A percentile compares a stretch with the other conserved stretches of the same genome.
Conservation (phyloP, 345 rosid species). For the Passiflora organensis region DNA sequence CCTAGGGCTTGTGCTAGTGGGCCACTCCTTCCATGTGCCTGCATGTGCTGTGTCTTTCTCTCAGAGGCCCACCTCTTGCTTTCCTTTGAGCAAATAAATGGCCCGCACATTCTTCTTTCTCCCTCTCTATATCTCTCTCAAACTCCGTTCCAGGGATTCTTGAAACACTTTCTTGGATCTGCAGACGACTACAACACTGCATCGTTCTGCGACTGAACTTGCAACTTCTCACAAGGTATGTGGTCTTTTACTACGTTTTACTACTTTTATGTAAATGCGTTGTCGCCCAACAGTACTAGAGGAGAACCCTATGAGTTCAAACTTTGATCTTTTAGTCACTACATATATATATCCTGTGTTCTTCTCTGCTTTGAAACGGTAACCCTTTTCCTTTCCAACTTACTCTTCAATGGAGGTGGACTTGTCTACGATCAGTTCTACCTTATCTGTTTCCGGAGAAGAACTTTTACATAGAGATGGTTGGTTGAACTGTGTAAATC, state of each 20-base stretch:
- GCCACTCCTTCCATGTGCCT: conserved; percentile 74
- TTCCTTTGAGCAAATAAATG: conserved; percentile 54
- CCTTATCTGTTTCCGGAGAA: too few species aligned
- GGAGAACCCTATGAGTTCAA: background rate
- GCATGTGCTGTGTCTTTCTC: conserved; percentile 97
- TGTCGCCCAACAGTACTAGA: too few species aligned
- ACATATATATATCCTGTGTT: too few species aligned
- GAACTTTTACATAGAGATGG: too few species aligned
- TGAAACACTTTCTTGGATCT: conserved; percentile 39
- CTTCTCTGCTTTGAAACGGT: too few species aligned
- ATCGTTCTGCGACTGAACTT: conserved; percentile 20
- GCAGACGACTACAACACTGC: conserved; percentile 13
- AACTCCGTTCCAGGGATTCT: conserved; percentile 14
- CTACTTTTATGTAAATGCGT: too few species aligned
- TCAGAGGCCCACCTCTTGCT: conserved; percentile 51
- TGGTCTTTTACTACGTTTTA: too few species aligned
- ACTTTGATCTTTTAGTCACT: too few species aligned
- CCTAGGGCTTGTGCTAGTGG: conserved; percentile 44
- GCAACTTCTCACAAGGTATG: conserved; percentile 22
- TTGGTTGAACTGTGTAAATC: too few species aligned
- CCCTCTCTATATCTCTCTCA: conserved; percentile 14
- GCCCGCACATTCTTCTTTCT: conserved; percentile 25
- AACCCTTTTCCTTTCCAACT: too few species aligned
- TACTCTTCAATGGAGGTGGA: too few species aligned
- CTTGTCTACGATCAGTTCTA: too few species aligned